Percentiles rank a stretch among this genome's conserved stretches.
phyloP scores from a whole-genome alignment of 257 asterid genomes.

The Eustoma russellianum region DNA sequence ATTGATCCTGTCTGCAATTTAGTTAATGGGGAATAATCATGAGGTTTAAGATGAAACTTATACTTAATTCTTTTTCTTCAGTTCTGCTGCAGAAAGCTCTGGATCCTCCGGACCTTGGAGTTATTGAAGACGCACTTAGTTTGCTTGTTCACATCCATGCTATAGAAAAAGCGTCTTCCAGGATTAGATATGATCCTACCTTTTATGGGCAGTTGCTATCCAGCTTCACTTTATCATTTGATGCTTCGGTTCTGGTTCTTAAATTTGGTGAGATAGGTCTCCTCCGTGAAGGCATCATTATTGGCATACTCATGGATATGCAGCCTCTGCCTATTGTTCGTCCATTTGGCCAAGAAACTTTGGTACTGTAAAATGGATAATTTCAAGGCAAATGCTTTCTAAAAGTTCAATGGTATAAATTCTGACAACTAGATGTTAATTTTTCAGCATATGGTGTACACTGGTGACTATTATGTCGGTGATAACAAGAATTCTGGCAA shows the following conservation, averaged over 20 bases:
- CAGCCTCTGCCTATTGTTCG: constrained; percentile 79
- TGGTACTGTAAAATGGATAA: constrained; percentile 36
- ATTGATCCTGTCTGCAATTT: too few relatives aligned
- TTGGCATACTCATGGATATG: constrained; percentile 81
- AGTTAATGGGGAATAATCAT: too few relatives aligned
- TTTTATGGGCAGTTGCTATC: constrained; percentile 76
- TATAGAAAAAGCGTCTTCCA: constrained; percentile 44
- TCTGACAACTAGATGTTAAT: constrained; percentile 17
- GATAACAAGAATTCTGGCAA: constrained; percentile 40
- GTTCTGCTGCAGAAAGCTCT: constrained; percentile 82
- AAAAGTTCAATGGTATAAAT: background rate
- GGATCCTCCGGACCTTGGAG: constrained; percentile 73
- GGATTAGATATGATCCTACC: constrained; percentile 76
- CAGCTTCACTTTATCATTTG: constrained; percentile 77
- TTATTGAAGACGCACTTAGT: constrained; percentile 70
- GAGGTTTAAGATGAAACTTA: constrained; percentile 6
- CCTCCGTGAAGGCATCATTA: constrained; percentile 92
- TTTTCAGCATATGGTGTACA: constrained; percentile 44
- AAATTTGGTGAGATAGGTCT: constrained; percentile 73
- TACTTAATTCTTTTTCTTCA: constrained; percentile 22
- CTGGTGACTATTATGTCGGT: constrained; percentile 42
- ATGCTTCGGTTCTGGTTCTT: constrained; percentile 75
- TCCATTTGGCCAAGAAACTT: constrained; percentile 67
- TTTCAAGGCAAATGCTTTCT: constrained; percentile 8
- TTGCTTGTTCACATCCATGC: constrained; percentile 60